A percentile compares a stretch with the other conserved stretches of the same genome.
Conservation (phyloP, 164 flowering plant species). For the Macadamia tetraphylla region DNA sequence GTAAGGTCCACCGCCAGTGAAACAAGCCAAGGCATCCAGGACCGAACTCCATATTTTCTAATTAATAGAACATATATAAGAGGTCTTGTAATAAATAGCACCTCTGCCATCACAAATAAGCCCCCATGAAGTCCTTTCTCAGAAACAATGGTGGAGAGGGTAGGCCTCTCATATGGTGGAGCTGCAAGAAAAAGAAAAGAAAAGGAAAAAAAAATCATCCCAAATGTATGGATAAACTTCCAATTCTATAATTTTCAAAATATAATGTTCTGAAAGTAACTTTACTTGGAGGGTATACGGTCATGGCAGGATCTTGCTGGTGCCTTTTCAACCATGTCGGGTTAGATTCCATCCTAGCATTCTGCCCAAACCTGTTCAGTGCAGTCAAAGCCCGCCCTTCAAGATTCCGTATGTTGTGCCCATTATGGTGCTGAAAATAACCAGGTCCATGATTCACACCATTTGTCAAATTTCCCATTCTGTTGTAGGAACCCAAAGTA, state of each 20-base stretch:
- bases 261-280: background rate
- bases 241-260: too few relatives aligned
- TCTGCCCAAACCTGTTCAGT: slow-evolving; percentile 69
- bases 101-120: slow-evolving; percentile 62
- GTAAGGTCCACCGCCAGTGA: slow-evolving; percentile 63
- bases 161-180: slow-evolving; percentile 37
- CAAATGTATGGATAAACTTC: background rate
- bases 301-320: slow-evolving; percentile 39
- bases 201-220: background rate
- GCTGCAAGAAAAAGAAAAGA: slow-evolving; percentile 26
- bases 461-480: slow-evolving; percentile 19
- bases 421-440: slow-evolving; percentile 21
- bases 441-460: slow-evolving; percentile 29
- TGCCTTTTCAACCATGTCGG: slow-evolving; percentile 57
- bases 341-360: slow-evolving; percentile 59
- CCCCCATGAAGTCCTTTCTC: slow-evolving; percentile 71
- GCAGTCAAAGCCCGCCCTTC: slow-evolving; percentile 85
- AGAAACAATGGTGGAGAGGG: slow-evolving; percentile 53
- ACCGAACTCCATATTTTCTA: slow-evolving; percentile 74
- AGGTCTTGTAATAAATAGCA: slow-evolving; percentile 69
- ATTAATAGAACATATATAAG: slow-evolving; percentile 80
- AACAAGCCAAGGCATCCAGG: slow-evolving; percentile 89
- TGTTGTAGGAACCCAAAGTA: slow-evolving; percentile 23
- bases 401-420: slow-evolving; percentile 35
- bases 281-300: slow-evolving; percentile 46